Conservation (phyloP, 2,329 filamentous ascomycete species). For the Colletotrichum acutatum region DNA sequence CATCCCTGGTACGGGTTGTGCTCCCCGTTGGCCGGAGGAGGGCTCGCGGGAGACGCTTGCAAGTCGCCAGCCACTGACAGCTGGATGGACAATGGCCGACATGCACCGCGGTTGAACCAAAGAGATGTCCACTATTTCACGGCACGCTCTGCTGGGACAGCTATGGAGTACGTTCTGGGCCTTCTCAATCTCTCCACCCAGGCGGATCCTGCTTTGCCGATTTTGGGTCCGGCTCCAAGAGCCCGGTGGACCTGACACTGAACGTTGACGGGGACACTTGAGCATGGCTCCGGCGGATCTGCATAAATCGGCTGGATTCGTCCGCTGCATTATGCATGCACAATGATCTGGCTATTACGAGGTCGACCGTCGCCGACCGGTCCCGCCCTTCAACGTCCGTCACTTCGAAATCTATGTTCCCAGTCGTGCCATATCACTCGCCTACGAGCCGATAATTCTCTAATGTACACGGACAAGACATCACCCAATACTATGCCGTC, state of each 20-base stretch:
- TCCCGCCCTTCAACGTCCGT: not conserved
- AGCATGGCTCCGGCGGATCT: not conserved
- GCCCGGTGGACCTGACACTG: constrained; percentile 22
- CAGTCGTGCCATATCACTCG: not conserved
- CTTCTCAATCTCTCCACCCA: constrained; percentile 16
- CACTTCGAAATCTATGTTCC: not conserved
- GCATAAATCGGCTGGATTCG: not conserved
- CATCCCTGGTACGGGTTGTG: constrained; percentile 25
- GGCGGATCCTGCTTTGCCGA: constrained; percentile 20
- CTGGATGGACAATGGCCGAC: not conserved
- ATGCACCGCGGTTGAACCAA: constrained; percentile 1
- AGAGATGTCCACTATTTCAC: not conserved
- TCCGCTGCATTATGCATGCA: constrained; percentile 17
- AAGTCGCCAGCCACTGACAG: constrained; percentile 27
- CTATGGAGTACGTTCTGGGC: constrained; percentile 32
- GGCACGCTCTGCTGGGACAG: not conserved
- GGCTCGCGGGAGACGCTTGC: constrained; percentile 18
- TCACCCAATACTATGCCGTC: not conserved
- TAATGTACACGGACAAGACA: not conserved
- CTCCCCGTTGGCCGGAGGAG: constrained; percentile 27
- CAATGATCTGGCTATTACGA: not conserved
- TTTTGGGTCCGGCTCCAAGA: constrained; percentile 25
- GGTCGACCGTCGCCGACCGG: not conserved
- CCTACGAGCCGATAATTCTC: not conserved
- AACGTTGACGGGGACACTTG: not conserved